Conservation (phyloP, 805 yeast species). For the Kregervanrija delftensis region DNA sequence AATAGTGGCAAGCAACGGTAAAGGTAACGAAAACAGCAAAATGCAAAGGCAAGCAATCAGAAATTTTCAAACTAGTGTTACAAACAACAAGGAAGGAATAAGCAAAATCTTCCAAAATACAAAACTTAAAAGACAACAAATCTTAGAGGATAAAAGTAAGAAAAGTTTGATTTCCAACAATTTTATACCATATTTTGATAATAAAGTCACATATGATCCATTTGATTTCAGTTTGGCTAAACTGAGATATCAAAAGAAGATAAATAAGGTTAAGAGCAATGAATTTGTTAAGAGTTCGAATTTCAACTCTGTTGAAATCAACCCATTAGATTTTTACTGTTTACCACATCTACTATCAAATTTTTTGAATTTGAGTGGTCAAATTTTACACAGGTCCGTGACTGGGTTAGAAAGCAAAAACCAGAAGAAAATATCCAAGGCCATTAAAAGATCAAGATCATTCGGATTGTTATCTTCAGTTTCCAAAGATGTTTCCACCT, state of each 20-base stretch:
- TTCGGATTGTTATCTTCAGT: constrained; percentile 73
- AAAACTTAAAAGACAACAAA: too few relatives aligned
- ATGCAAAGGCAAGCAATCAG: too few relatives aligned
- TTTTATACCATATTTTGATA: constrained; percentile 35
- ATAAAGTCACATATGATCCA: constrained; percentile 63
- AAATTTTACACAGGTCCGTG: constrained; percentile 63
- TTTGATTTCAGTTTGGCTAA: constrained; percentile 68
- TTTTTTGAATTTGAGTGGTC: constrained; percentile 66
- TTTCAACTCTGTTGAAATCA: constrained; percentile 37
- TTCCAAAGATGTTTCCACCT: constrained; percentile 50
- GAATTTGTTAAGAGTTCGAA: constrained; percentile 24
- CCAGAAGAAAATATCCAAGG: constrained; percentile 67
- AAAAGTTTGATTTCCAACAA: constrained; percentile 16
- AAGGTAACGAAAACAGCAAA: too few relatives aligned
- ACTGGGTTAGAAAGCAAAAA: constrained; percentile 61
- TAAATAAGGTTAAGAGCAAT: constrained; percentile 8
- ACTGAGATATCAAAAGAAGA: constrained; percentile 41
- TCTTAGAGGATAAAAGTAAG: constrained; percentile 8
- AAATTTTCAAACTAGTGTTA: too few relatives aligned
- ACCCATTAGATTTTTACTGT: constrained; percentile 66
- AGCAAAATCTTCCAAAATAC: too few relatives aligned
- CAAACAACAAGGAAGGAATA: too few relatives aligned
- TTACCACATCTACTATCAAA: constrained; percentile 64
- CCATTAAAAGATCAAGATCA: constrained; percentile 73
- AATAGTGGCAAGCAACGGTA: too few relatives aligned